Evolutionary conservation across 768 basidiomycete genomes (phyloP).

Genomic region (Mycena alexandri): DNA sequence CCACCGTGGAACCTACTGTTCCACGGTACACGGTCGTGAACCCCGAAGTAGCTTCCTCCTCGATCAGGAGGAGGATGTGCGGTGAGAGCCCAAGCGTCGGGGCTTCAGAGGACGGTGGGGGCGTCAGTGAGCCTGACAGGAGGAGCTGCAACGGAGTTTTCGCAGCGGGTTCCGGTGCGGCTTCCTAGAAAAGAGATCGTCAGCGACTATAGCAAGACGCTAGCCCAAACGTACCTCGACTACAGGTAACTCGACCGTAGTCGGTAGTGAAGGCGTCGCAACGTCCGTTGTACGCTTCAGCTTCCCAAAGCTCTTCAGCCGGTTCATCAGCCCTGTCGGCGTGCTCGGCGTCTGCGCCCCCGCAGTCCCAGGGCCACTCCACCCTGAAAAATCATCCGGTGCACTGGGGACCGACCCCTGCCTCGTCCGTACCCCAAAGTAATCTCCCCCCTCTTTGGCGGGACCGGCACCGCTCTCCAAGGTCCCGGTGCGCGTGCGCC

Average conservation of each 20-base stretch:
- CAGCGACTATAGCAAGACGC: not conserved
- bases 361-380: conserved; percentile 48
- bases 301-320: conserved; percentile 81
- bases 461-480: conserved; percentile 50
- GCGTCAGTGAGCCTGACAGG: conserved; percentile 67
- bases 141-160: conserved; percentile 69
- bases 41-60: conserved; percentile 82
- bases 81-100: conserved; percentile 58
- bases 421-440: conserved; percentile 62
- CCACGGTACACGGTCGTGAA: conserved; percentile 87
- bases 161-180: conserved; percentile 40
- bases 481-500: conserved; percentile 57
- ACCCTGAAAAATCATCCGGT: conserved; percentile 67
- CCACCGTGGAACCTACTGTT: conserved; percentile 66
- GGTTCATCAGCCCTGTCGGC: conserved; percentile 80
- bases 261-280: conserved; percentile 43
- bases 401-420: conserved; percentile 52
- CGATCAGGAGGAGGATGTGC: conserved; percentile 77
- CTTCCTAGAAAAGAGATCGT: conserved; percentile 34
- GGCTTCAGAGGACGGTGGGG: conserved; percentile 79
- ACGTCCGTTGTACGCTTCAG: conserved; percentile 48
- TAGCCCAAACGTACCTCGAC: conserved; percentile 41
- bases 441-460: conserved; percentile 55
- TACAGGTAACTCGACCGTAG: conserved; percentile 41
- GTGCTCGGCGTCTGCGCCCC: conserved; percentile 62